phyloP scores from a whole-genome alignment of 2,329 filamentous ascomycete species.

The Gremmenia infestans region DNA sequence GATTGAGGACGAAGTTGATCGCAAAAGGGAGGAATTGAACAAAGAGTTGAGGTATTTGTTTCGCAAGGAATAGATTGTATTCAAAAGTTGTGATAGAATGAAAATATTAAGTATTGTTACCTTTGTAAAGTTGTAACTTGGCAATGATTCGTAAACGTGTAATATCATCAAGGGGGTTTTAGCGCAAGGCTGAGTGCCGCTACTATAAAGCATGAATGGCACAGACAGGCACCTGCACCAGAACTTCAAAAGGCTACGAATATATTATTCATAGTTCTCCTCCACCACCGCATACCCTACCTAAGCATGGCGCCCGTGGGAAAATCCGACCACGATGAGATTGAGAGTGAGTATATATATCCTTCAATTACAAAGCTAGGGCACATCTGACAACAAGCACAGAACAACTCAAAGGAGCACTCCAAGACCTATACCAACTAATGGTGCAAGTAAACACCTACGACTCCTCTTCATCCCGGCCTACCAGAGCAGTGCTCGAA shows the following conservation, averaged over 20 bases:
- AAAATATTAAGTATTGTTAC: neutral
- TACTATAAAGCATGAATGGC: too few relatives aligned
- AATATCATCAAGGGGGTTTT: neutral
- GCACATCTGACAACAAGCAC: constrained; percentile 2
- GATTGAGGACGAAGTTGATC: neutral
- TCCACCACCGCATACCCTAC: neutral
- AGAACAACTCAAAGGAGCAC: constrained; percentile 57
- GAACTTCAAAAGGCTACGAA: constrained; percentile 1
- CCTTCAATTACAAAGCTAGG: neutral
- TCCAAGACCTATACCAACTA: constrained; percentile 59
- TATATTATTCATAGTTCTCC: neutral
- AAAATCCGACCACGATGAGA: constrained; percentile 32
- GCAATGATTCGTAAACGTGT: neutral
- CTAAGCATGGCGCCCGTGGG: constrained; percentile 33
- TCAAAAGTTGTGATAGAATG: neutral
- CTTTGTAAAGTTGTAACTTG: neutral
- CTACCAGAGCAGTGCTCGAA: constrained; percentile 48
- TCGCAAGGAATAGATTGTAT: constrained; percentile 11
- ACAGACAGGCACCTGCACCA: neutral
- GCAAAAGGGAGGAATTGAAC: constrained; percentile 16
- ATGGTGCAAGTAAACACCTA: constrained; percentile 60
- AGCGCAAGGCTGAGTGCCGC: neutral
- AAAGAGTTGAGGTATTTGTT: constrained; percentile 22
- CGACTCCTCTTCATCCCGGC: constrained; percentile 45
- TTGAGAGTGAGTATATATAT: constrained; percentile 31